Base-by-base conservation (phyloP, 1,284 basidiomycete species). In the Ceratobasidium sp. region DNA sequence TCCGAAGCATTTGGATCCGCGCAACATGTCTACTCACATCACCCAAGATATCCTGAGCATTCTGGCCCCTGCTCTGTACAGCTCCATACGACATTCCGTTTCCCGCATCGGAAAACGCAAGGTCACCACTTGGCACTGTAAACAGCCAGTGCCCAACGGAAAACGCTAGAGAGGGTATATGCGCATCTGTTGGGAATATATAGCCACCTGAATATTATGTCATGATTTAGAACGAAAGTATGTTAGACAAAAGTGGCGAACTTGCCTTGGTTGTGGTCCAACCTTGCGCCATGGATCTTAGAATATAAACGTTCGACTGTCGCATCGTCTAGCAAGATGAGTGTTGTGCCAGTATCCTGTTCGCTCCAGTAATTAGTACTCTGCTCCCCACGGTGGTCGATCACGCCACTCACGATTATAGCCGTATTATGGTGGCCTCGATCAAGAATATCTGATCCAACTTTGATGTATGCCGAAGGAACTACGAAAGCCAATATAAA, bases 41-140 rank as follows among this genome's bases (percentile, higher is more conserved):
- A 16, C 74, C 74, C 38, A 75, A 44, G 9, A 75, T 75, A 52
- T 75, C 74, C 59, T 75, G 74, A 16, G 54, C 32, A 30, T 75
- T 75, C 47, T 69, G 61, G 11, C 74, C 74, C 28, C 74, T 38
- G 30, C 64, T 63, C 50, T 75, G 74, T 13, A 75, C 54, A 32
- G 72, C 61, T 16, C 74, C 74, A 35, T 71, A 75, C 16, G 49
- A 47, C 58, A 64, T 70, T 30, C 72, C 72, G 30, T 73, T 58
- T 21, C 74, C 73, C 7, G 64, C 72, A 32, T 70, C 74, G 1
- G 74, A 66, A 54, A 75, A 75, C 11, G 55, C 57, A 16, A 73
- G 66, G 43, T 73, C 73, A 5, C 44, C 52, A 16, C 66, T 67
- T 28, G 73, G 73, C n/a, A 73, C 47, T 8, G 63, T 67, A 28